A percentile compares a stretch with the other conserved stretches of the same genome.
Conservation (phyloP, 2,329 filamentous ascomycete species). For the Aspergillus sergii region DNA sequence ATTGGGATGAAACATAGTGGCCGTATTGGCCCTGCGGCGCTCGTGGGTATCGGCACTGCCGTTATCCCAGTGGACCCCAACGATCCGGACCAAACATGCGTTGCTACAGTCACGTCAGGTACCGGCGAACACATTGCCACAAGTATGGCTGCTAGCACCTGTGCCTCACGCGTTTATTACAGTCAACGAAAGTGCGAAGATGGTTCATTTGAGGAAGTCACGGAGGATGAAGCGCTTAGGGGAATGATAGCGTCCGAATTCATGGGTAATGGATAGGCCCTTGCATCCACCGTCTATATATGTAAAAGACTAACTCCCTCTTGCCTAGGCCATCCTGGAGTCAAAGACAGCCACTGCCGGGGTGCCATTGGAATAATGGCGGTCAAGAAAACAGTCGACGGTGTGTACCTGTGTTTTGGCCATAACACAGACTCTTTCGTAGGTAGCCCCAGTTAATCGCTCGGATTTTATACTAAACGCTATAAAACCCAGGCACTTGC, state of each 20-base stretch:
- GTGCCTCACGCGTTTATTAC: constrained; percentile 81
- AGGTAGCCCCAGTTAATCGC: constrained; percentile 24
- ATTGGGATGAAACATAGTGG: constrained; percentile 98
- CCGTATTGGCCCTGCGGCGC: constrained; percentile 85
- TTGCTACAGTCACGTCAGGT: constrained; percentile 87
- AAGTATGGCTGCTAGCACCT: constrained; percentile 84
- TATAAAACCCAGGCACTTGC: constrained; percentile 64
- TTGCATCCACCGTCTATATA: background rate
- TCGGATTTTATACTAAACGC: constrained; percentile 8
- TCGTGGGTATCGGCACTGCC: constrained; percentile 88
- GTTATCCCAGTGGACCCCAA: constrained; percentile 76
- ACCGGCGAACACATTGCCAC: constrained; percentile 98
- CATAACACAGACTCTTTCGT: constrained; percentile 90
- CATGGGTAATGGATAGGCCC: constrained; percentile 60
- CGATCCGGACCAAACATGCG: constrained; percentile 69
- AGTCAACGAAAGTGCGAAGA: constrained; percentile 61
- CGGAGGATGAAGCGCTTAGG: constrained; percentile 76
- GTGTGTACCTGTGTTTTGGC: constrained; percentile 85
- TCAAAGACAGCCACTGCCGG: constrained; percentile 75
- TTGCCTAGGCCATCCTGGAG: constrained; percentile 71
- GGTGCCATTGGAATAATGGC: constrained; percentile 89
- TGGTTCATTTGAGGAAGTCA: constrained; percentile 66
- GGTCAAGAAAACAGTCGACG: constrained; percentile 78
- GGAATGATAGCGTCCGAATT: constrained; percentile 87
- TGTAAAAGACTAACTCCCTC: background rate